Base-by-base conservation (phyloP, 1,139 yeast species). In the Suzukiozyma palmioleophila region DNA sequence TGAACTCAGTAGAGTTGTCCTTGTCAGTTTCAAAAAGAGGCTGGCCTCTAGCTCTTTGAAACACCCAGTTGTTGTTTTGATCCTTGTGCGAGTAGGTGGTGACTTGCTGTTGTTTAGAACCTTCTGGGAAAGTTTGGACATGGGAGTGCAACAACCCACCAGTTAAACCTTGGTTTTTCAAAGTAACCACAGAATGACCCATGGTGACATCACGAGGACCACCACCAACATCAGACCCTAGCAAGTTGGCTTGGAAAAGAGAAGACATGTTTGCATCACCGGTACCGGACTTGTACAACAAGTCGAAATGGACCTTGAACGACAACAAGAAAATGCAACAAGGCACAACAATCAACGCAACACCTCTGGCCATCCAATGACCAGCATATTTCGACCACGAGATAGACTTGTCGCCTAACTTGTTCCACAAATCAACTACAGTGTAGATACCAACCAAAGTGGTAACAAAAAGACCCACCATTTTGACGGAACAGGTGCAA, bases 181-280 rank as follows among this genome's bases (percentile, higher is more conserved):
- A 60, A 4, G 97, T 87, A 41, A 87, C 75, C 26, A 73, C 61
- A 1, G 97, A 88, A 41, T 82, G 78, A 31, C 88, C 90, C 41
- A 85, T 68, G 31, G 95, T 80, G 36, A 92, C 72, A 52, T 90
- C 96, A 62, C 96, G 73, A 48, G 98, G 95, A 22, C 97, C 97
- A 41, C 82, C 79, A 42, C 81, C 85, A 45, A 90, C 82, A 43
- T 78, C 80, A 27, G 92, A 79, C 30, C 96, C 96, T 34, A 71
- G 65, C 55, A 92, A 75, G 59, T 88, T 86, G 40, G 98, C 98
- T 68, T 92, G 98, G 78, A 92, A 92, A 49, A 94, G 72, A 0
- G 97, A 88, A 13, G 96, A 86, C 98, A 94, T 94, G 55, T 85
- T 85, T 37, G 96, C 94, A 60, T 92, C 97, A 48, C 98, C 98